phyloP scores from a whole-genome alignment of 495 filamentous ascomycete species.

The Saxispiralis lemnorum region DNA sequence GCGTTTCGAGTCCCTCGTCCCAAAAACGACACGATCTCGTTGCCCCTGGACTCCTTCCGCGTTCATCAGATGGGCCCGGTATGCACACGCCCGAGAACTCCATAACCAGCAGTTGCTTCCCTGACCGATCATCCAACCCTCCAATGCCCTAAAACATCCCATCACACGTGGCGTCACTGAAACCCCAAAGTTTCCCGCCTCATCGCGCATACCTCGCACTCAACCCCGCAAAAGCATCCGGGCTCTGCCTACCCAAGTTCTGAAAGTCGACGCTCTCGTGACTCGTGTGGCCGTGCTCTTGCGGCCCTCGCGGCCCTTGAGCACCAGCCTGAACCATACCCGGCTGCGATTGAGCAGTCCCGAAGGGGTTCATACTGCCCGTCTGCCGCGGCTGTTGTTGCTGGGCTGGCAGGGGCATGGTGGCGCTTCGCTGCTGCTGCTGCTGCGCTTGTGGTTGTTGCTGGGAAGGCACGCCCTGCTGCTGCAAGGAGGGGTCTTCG shows the following conservation, averaged over 20 bases:
- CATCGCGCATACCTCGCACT: slow-evolving; percentile 45
- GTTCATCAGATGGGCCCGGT: too few relatives aligned
- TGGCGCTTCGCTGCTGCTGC: slow-evolving; percentile 8
- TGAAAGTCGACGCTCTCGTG: slow-evolving; percentile 77
- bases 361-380: slow-evolving; percentile 22
- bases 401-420: slow-evolving; percentile 11
- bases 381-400: slow-evolving; percentile 6
- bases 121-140: too few relatives aligned
- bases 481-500: slow-evolving; percentile 15
- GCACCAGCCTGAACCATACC: slow-evolving; percentile 2
- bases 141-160: too few relatives aligned
- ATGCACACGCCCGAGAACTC: too few relatives aligned
- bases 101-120: too few relatives aligned
- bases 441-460: slow-evolving; percentile 11
- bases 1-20: too few relatives aligned
- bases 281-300: slow-evolving; percentile 42
- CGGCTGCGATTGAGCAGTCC: slow-evolving; percentile 12
- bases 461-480: slow-evolving; percentile 15
- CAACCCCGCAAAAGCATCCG: slow-evolving; percentile 90
- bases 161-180: too few relatives aligned
- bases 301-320: neutral
- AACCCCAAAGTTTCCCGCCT: too few relatives aligned
- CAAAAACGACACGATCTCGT: too few relatives aligned
- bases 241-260: slow-evolving; percentile 58
- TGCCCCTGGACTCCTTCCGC: too few relatives aligned